Conservation (phyloP, 2,329 filamentous ascomycete genomes). For the Thermothelomyces thermophilus region DNA sequence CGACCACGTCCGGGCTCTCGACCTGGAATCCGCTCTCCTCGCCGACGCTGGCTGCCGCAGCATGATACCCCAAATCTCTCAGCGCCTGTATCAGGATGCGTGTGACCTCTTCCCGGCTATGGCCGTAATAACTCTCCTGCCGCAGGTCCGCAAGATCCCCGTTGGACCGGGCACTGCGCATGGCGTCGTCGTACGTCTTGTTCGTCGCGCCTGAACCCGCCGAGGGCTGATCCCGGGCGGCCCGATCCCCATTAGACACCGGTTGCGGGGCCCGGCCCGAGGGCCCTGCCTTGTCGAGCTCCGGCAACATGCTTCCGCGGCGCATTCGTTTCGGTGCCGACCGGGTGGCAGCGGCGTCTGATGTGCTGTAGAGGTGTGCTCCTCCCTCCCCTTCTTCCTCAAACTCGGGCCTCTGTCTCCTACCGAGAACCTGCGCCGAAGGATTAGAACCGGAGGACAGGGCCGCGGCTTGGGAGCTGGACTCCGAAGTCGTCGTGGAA, state of each 20-base stretch:
- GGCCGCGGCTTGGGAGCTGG: slow-evolving; percentile 23
- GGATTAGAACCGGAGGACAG: slow-evolving; percentile 7
- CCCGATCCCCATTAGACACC: slow-evolving; percentile 50
- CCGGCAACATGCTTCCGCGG: slow-evolving; percentile 55
- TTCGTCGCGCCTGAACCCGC: slow-evolving; percentile 42
- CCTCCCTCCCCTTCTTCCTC: slow-evolving; percentile 36
- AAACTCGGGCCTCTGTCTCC: slow-evolving; percentile 45
- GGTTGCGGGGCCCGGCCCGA: slow-evolving; percentile 49
- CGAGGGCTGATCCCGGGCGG: slow-evolving; percentile 37
- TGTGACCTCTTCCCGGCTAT: slow-evolving; percentile 88
- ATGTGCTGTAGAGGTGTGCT: slow-evolving; percentile 19
- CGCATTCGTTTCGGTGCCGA: slow-evolving; percentile 41
- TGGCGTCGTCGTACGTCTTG: slow-evolving; percentile 35
- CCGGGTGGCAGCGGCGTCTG: slow-evolving; percentile 9
- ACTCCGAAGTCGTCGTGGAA: slow-evolving; percentile 5
- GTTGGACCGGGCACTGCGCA: slow-evolving; percentile 51
- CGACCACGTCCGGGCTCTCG: slow-evolving; percentile 79
- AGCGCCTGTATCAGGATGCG: slow-evolving; percentile 87
- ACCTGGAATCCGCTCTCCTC: slow-evolving; percentile 81
- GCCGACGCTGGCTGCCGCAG: slow-evolving; percentile 67
- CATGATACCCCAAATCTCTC: slow-evolving; percentile 77
- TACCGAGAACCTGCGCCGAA: slow-evolving; percentile 43
- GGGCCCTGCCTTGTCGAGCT: slow-evolving; percentile 43
- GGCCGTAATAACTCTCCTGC: slow-evolving; percentile 60
- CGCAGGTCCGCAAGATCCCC: slow-evolving; percentile 19